Base-by-base conservation (phyloP, 176 grass and related monocot species). In the Oryza glaberrima region DNA sequence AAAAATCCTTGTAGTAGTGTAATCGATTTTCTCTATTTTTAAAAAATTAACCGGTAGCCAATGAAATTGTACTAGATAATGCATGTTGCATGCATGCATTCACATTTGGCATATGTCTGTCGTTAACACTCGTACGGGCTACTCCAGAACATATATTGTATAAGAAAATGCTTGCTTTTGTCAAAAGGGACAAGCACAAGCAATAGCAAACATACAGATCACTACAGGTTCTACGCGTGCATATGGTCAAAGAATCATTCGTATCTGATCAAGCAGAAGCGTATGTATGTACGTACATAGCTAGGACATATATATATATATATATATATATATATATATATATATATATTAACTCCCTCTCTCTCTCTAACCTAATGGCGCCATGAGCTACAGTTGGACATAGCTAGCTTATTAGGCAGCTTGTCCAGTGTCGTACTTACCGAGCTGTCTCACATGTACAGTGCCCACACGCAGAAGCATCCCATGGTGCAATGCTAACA, bases 371-470 rank as follows among this genome's bases (percentile, higher is more conserved):
- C 75, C 65, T 74, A 83, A 75, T 76, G 72, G 61, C 10, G 65
- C 34, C 48, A 69, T 56, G 65, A 77, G 74, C 48, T 61, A 70
- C 48, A 68, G 23, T 81, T 28, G 0, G 47, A 38, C 45, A 13
- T 41, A 41, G 7, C 40, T 26, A 49, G 65, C 19, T 43, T 83
- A 52, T 43, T 83, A 52, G 73, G 72, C 79, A 71, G 79, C 3
- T 77, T 71, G 80, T 80, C 28, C 28, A 56, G 45, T 61, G 72
- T 87, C 85, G 40, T 41, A 41, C 47, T 65, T 87, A 87, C 40
- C 16, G 15, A 72, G n/a, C 15, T 44, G 67, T 49, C 36, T 83
- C 80, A 63, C 51, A 82, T 64, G 61, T 43, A 86, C 79, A 54
- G 30, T 32, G 30, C 20, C 20, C 66, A 30, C 66, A 65, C 52